These are phyloP conservation scores for Phanerochaete sordida DNA, from an alignment of 768 basidiomycete species.

Conservation along the genomic window DNA sequence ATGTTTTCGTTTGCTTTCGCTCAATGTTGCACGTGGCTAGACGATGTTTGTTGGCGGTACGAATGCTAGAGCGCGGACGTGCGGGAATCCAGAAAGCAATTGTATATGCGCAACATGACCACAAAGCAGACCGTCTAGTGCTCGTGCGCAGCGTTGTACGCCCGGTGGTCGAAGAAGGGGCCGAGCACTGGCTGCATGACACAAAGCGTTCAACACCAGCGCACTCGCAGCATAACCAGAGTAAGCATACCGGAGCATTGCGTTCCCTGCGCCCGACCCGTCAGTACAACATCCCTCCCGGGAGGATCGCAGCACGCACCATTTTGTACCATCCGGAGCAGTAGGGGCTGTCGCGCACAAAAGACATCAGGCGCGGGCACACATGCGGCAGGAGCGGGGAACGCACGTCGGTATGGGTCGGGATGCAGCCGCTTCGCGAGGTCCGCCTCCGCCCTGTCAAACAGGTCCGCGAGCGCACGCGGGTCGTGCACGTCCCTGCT, in stretches of 20 bases:
- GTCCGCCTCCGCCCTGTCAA: constrained; percentile 76
- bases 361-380: not conserved
- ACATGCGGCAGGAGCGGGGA: not conserved
- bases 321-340: constrained; percentile 93
- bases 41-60: not conserved
- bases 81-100: not conserved
- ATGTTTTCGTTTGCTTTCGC: not conserved
- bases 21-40: not conserved
- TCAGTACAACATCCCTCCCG: not conserved
- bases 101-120: not conserved
- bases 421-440: constrained; percentile 73
- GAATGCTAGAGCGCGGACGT: not conserved
- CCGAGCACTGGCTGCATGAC: constrained; percentile 53
- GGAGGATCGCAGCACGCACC: constrained; percentile 53
- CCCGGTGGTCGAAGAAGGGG: constrained; percentile 61
- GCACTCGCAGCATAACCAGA: not conserved
- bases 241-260: constrained; percentile 64
- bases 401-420: constrained; percentile 91
- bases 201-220: constrained; percentile 1
- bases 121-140: not conserved
- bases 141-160: constrained; percentile 22
- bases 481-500: constrained; percentile 81
- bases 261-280: constrained; percentile 58
- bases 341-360: constrained; percentile 52
- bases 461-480: constrained; percentile 69